phyloP scores from a whole-genome alignment of 2,329 filamentous ascomycete species.

The Apiospora aurea region DNA sequence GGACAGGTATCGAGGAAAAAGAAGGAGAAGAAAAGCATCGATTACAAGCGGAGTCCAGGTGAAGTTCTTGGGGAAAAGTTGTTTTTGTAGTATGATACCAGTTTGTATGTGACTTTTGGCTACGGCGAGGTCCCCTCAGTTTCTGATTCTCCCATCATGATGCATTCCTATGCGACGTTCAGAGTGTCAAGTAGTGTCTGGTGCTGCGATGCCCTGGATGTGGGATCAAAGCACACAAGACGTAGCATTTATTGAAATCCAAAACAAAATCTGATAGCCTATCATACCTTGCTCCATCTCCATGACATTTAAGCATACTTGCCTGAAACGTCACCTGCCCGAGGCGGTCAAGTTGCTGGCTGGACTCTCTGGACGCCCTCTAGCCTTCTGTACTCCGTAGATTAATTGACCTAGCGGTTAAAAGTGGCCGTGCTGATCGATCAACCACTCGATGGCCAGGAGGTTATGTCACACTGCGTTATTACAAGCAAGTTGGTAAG shows the following conservation, averaged over 20 bases:
- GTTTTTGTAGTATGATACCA: conserved; percentile 17
- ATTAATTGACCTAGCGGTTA: background rate
- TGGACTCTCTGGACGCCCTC: too few species aligned
- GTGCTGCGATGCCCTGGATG: background rate
- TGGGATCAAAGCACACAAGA: background rate
- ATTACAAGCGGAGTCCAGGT: background rate
- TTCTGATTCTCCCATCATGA: background rate
- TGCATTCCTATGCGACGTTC: background rate
- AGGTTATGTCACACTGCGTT: background rate
- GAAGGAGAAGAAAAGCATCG: background rate
- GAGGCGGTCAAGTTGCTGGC: too few species aligned
- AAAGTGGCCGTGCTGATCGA: conserved; percentile 1
- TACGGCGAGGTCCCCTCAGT: background rate
- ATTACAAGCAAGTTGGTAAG: background rate
- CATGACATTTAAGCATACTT: background rate
- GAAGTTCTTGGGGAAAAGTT: conserved; percentile 2
- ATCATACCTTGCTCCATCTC: background rate
- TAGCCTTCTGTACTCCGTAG: background rate
- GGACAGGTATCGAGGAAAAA: too few species aligned
- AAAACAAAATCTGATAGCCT: background rate
- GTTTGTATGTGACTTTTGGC: background rate
- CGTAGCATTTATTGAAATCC: background rate
- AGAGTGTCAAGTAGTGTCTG: background rate
- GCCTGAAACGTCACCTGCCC: background rate
- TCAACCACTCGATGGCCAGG: background rate